phyloP scores from a whole-genome alignment of 257 asterid species.

The Nyctanthes arbortristis region DNA sequence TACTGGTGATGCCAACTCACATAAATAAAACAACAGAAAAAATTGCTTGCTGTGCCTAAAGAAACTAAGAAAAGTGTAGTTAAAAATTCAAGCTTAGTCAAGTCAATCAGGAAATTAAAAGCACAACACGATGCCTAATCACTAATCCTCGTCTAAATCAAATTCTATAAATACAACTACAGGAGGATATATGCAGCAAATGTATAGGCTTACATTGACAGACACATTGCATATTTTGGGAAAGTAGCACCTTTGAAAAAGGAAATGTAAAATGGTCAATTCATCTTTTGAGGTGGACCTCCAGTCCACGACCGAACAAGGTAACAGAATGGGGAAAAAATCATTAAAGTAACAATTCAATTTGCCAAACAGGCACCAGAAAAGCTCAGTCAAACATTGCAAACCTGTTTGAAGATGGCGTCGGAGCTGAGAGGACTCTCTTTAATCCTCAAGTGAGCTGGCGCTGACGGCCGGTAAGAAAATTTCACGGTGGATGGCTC shows the following conservation, averaged over 20 bases:
- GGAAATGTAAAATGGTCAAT: neutral
- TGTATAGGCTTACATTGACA: neutral
- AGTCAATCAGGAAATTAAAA: no score
- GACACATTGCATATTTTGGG: neutral
- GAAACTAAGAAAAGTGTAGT: no score
- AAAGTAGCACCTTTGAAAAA: neutral
- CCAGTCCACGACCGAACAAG: no score
- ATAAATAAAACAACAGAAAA: no score
- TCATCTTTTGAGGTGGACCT: neutral
- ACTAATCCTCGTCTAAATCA: neutral
- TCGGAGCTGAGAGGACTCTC: slow-evolving; percentile 98
- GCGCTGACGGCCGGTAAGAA: slow-evolving; percentile 74
- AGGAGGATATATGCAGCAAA: neutral
- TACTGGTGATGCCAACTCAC: no score
- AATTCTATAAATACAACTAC: neutral
- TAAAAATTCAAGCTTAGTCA: no score
- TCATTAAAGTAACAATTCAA: no score
- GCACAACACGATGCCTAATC: no score
- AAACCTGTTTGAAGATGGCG: slow-evolving; percentile 89
- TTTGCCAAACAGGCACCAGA: no score
- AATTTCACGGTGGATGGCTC: slow-evolving; percentile 39
- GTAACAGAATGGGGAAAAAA: no score
- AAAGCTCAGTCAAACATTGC: neutral
- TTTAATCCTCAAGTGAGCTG: slow-evolving; percentile 81
- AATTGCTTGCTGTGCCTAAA: no score